A percentile compares a stretch with the other conserved stretches of the same genome.
These are phyloP conservation scores for Pseudogymnoascus sp. DNA, from an alignment of 2,329 filamentous ascomycete species.

Conservation along the genomic window DNA sequence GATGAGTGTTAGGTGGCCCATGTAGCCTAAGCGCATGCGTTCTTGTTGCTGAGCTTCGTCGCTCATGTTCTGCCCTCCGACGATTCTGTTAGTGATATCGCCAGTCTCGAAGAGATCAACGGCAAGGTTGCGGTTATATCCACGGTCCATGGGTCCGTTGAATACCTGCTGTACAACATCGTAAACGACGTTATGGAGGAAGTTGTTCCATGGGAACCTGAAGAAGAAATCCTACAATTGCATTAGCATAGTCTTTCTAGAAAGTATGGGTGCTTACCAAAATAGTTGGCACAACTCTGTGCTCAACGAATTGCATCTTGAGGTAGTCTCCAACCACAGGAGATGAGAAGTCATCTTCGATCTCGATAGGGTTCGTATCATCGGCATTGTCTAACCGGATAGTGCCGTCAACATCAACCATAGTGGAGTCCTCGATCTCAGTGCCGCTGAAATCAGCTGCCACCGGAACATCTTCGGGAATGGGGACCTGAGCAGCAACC, in stretches of 20 bases:
- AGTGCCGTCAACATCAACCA: neutral
- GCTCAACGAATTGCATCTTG: conserved; percentile 93
- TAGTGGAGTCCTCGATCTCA: conserved; percentile 2
- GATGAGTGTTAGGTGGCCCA: conserved; percentile 95
- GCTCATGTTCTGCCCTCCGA: conserved; percentile 79
- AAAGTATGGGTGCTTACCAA: conserved; percentile 53
- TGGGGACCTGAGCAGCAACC: neutral
- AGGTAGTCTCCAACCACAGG: conserved; percentile 90
- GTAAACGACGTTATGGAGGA: conserved; percentile 97
- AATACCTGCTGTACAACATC: conserved; percentile 99
- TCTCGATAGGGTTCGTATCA: neutral
- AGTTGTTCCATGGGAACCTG: conserved; percentile 98
- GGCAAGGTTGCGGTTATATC: conserved; percentile 82
- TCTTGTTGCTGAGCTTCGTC: conserved; percentile 77
- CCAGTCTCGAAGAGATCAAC: conserved; percentile 90
- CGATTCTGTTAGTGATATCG: conserved; percentile 82
- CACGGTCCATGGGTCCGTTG: conserved; percentile 94
- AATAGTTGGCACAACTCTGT: conserved; percentile 91
- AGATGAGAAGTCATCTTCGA: conserved; percentile 16
- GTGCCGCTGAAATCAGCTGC: conserved; percentile 21
- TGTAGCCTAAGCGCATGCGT: conserved; percentile 92
- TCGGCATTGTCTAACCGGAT: neutral
- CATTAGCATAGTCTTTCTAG: conserved; percentile 16
- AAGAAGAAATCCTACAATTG: conserved; percentile 82
- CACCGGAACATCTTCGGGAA: conserved; percentile 26